Conservation (phyloP, 257 asterid genomes). For the Solanum paucissectum region DNA sequence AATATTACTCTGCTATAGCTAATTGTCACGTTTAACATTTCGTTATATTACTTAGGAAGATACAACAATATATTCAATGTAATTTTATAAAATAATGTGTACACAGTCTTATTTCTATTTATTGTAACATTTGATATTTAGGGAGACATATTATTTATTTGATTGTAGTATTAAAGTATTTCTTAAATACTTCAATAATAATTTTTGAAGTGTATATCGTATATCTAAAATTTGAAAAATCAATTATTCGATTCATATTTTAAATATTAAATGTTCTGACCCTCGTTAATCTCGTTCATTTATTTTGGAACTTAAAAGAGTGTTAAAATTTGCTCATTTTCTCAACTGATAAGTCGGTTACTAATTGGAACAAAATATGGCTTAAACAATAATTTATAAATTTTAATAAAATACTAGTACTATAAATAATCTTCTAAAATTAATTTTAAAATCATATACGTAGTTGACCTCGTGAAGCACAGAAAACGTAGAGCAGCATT, state of each 20-base stretch:
- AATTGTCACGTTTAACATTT: background rate
- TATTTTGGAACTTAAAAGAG: background rate
- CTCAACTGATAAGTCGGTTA: background rate
- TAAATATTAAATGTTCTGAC: background rate
- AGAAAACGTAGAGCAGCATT: background rate
- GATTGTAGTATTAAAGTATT: background rate
- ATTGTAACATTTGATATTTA: background rate
- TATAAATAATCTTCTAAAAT: background rate
- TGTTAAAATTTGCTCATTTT: background rate
- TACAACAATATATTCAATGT: background rate
- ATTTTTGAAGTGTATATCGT: background rate
- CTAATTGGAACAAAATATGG: background rate
- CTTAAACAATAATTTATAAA: background rate
- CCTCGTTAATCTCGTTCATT: background rate
- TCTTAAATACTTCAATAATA: background rate
- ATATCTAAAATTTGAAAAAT: background rate
- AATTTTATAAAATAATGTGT: background rate
- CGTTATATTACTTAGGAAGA: background rate
- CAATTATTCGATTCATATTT: background rate
- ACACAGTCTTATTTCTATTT: rapidly evolving
- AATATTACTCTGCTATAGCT: background rate
- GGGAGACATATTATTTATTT: background rate
- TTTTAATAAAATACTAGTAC: background rate
- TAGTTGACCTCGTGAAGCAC: background rate
- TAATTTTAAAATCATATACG: background rate